A percentile compares a stretch with the other conserved stretches of the same genome.
Conservation (phyloP, 257 asterid species). For the Nicotiana tabacum region DNA sequence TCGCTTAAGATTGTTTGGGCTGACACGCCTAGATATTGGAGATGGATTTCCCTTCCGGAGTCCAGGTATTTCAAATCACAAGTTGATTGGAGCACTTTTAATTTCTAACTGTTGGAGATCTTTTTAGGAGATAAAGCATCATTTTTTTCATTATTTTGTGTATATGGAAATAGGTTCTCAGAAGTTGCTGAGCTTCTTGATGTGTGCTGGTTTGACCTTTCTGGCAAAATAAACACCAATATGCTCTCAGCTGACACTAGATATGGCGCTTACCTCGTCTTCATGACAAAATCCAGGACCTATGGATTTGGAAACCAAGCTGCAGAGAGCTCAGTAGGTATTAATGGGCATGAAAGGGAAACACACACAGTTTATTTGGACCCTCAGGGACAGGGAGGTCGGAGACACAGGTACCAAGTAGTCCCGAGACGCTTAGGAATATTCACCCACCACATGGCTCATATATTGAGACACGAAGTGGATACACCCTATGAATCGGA, state of each 20-base stretch:
- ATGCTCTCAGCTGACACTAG: slow-evolving; percentile 51
- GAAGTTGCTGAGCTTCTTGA: slow-evolving; percentile 26
- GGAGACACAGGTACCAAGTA: slow-evolving; percentile 17
- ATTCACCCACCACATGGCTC: slow-evolving; percentile 17
- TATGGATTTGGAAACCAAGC: slow-evolving; percentile 40
- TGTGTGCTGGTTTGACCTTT: slow-evolving; percentile 73
- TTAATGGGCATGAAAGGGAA: slow-evolving; percentile 29
- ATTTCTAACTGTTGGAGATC: background rate
- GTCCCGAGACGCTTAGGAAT: slow-evolving; percentile 24
- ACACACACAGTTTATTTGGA: slow-evolving; percentile 37
- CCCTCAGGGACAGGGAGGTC: slow-evolving; percentile 36
- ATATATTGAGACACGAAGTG: slow-evolving; percentile 12
- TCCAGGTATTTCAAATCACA: slow-evolving; percentile 51
- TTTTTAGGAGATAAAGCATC: too few relatives aligned
- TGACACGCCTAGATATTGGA: slow-evolving; percentile 59
- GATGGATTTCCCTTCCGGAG: slow-evolving; percentile 39
- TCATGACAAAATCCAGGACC: slow-evolving; percentile 18
- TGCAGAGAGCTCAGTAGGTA: slow-evolving; percentile 34
- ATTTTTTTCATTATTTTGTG: background rate
- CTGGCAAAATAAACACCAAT: slow-evolving; percentile 34
- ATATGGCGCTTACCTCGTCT: slow-evolving; percentile 73
- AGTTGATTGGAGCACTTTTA: background rate
- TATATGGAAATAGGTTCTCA: background rate
- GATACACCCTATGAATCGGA: background rate
- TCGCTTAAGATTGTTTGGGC: slow-evolving; percentile 57